Base-by-base conservation (phyloP, 176 grass and related monocot genomes). In the Eremochloa ophiuroides region DNA sequence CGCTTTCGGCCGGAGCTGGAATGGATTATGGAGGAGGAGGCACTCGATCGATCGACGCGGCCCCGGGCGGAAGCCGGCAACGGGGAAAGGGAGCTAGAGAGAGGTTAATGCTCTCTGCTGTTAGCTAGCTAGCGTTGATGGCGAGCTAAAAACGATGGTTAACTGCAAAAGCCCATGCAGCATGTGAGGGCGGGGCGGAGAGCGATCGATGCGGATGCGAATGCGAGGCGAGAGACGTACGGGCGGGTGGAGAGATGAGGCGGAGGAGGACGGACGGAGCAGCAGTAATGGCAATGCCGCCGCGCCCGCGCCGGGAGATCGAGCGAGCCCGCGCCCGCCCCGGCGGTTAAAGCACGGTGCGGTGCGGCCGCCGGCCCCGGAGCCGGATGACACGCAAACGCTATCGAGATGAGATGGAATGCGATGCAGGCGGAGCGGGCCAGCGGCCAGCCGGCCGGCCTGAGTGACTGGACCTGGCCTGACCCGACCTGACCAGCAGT, bases 111-210 rank as follows among this genome's bases (percentile, higher is more conserved):
- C 34, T 3, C 34, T 3, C 34, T 35, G 34, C 34, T 35, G 34
- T 5, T 3, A 35, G 34, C 34, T 35, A 35, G 34, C 34, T 34
- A 39, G 34, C 67, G 29, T 22, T 60, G 76, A 84, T 82, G 48
- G 41, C 75, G 56, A 73, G 60, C 55, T 77, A 87, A 88, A 82
- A 82, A 41, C 34, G 86, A 91, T 82, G 82, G n/a, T 80, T 78
- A 91, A 85, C 89, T 81, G 56, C 77, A 88, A 77, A 88, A 81
- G 77, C 77, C 78, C 72, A 84, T 73, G 67, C 85, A 83, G 46
- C 76, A 91, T 82, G 83, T 78, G 81, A 89, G 62, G 41, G 18
- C 69, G 55, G 89, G 87, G 78, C 66, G 69, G 34, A 35, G 34
- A 35, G 34, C 34, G 34, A 35, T 35, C 80, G 83, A 78, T 59